Percentiles rank a stretch among this genome's conserved stretches.
Conservation (phyloP, 495 filamentous ascomycete species). For the Penicillium malachiteum region DNA sequence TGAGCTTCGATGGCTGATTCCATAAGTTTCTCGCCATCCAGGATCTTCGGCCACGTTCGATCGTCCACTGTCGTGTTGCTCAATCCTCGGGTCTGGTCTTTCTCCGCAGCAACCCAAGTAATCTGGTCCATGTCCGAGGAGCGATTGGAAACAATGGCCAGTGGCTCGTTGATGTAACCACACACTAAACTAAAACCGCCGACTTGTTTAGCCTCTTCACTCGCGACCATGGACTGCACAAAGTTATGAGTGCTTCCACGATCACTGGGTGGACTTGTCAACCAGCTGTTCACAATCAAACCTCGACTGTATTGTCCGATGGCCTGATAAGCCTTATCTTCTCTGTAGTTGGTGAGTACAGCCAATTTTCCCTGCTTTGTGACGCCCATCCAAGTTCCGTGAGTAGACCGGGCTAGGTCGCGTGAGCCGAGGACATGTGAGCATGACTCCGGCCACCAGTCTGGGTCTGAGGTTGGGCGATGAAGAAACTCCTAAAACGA, state of each 20-base stretch:
- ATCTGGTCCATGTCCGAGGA: constrained; percentile 53
- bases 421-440: constrained; percentile 64
- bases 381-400: constrained; percentile 93
- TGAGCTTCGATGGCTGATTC: constrained; percentile 45
- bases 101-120: constrained; percentile 65
- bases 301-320: constrained; percentile 70
- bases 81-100: constrained; percentile 70
- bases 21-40: constrained; percentile 53
- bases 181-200: constrained; percentile 94
- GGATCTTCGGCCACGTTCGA: constrained; percentile 80
- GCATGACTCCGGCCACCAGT: constrained; percentile 75
- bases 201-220: constrained; percentile 53
- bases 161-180: constrained; percentile 71
- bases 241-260: constrained; percentile 57
- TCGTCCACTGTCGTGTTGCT: constrained; percentile 82
- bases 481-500: constrained; percentile 72
- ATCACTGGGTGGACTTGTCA: constrained; percentile 46
- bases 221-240: constrained; percentile 62
- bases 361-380: constrained; percentile 82
- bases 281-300: constrained; percentile 81
- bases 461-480: constrained; percentile 77
- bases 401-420: constrained; percentile 62
- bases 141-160: constrained; percentile 91
- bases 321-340: constrained; percentile 52
- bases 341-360: constrained; percentile 91